These are phyloP conservation scores for Chytridium lagenaria DNA, from an alignment of 371 early-diverging fungal species.

Conservation along the genomic window DNA sequence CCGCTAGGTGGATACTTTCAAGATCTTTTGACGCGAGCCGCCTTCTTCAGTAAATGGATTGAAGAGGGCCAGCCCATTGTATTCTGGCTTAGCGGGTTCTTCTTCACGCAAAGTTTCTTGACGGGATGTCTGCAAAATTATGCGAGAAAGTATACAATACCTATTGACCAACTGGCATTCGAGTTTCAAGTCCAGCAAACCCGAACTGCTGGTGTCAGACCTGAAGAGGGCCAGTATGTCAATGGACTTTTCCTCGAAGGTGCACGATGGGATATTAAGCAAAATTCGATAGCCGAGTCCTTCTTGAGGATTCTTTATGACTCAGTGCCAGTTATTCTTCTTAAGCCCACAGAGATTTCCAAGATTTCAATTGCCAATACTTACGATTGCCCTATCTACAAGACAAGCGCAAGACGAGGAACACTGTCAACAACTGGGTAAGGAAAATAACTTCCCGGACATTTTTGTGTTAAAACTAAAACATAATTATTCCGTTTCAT, in stretches of 20 bases:
- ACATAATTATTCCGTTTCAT: not conserved
- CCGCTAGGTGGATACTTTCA: slow-evolving; percentile 56
- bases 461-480: no score
- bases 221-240: slow-evolving; percentile 61
- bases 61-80: slow-evolving; percentile 61
- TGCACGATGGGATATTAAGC: slow-evolving; percentile 59
- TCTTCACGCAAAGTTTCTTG: slow-evolving; percentile 61
- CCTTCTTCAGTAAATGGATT: slow-evolving; percentile 58
- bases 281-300: slow-evolving; percentile 56
- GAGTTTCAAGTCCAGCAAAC: slow-evolving; percentile 54
- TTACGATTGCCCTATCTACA: slow-evolving; percentile 65
- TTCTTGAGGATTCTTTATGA: slow-evolving; percentile 57
- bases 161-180: slow-evolving; percentile 57
- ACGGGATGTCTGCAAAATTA: slow-evolving; percentile 63
- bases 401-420: slow-evolving; percentile 60
- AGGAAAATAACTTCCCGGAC: no score
- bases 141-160: slow-evolving; percentile 61
- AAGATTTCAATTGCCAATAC: slow-evolving; percentile 43
- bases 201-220: slow-evolving; percentile 57
- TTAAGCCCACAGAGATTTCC: slow-evolving; percentile 55
- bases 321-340: slow-evolving; percentile 58
- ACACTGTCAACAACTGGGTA: slow-evolving; percentile 65
- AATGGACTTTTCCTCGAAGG: slow-evolving; percentile 62
- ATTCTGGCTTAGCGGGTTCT: slow-evolving; percentile 63
- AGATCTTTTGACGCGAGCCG: slow-evolving; percentile 53